Evolutionary conservation across 2,329 filamentous ascomycete species (phyloP), one percentile per base, ranked within the genome.

Genomic region (Tricladium varicosporioides): DNA sequence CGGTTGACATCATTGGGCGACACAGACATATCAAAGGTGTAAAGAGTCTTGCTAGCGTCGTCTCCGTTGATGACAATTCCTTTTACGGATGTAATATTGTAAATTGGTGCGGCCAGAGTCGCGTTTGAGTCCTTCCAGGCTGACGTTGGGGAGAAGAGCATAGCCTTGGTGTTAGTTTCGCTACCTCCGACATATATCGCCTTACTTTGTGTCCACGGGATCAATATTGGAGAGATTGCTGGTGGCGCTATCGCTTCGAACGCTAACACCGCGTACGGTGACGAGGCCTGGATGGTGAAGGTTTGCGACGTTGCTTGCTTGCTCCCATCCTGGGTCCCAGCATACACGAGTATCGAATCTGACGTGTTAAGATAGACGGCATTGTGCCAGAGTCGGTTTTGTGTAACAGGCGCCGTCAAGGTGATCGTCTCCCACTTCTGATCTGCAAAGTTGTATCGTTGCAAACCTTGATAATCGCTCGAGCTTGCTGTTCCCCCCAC

Each of bases 321-420:
- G 33, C 74, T 75, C 22, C 83, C 83, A 63, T 86, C 82, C 65
- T 86, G 84, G 14, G 80, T 84, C 47, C 93, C 93, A 32, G 87
- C 89, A 70, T 92, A 97, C 22, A 96, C 80, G 19, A 97, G 74
- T 54, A 97, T 89, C 3, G 84, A 81, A 54, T 90, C 80, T 14
- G 84, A 82, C 18, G 80, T 80, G 60, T 85, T 80, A 53, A 97
- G 77, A 69, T 92, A 97, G 15, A 83, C 80, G 11, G 88, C 88
- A 63, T 84, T 86, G 71, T 97, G 93, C 64, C 87, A 83, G 57
- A 84, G 77, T 57, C 91, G 85, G 67, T 91, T 84, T 68, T 88
- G 64, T 2, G 69, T 69, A 13, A 72, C 66, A 42, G 64, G 48
- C 14, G 63, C 64, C 5, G 73, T 70, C 4, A 78, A 75, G 11